Percentiles rank a stretch among this genome's conserved stretches.
phyloP scores from a whole-genome alignment of 176 grass and related monocot species.

The Cenchrus fungigraminus region DNA sequence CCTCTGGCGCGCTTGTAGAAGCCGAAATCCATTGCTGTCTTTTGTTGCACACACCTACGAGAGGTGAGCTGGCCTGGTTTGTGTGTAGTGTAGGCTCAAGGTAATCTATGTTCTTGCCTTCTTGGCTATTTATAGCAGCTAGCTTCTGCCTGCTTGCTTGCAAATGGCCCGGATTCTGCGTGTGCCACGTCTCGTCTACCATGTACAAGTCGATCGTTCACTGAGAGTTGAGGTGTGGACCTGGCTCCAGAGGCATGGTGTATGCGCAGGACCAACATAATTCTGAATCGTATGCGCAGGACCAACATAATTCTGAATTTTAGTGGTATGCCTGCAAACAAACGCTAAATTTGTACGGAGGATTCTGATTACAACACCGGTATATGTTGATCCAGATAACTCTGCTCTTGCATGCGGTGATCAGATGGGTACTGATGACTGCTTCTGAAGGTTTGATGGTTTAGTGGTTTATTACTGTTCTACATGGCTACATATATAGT shows the following conservation, averaged over 20 bases:
- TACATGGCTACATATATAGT: background rate
- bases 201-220: background rate
- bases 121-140: constrained; percentile 41
- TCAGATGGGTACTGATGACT: background rate
- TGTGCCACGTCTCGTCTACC: constrained; percentile 8
- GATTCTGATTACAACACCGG: background rate
- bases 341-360: background rate
- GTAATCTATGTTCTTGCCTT: background rate
- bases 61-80: background rate
- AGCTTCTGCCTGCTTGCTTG: background rate
- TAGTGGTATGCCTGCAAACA: background rate
- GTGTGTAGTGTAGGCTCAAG: constrained; percentile 7
- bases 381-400: background rate
- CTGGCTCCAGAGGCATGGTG: background rate
- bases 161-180: background rate
- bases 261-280: background rate
- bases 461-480: too few species aligned
- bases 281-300: constrained; percentile 4
- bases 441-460: background rate
- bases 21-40: constrained; percentile 29
- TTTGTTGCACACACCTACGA: background rate
- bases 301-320: too few species aligned
- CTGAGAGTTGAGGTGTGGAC: background rate
- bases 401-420: background rate
- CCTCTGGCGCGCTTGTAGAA: constrained; percentile 44